Percentiles rank a stretch among this genome's conserved stretches.
phyloP scores from a whole-genome alignment of 2,329 filamentous ascomycete genomes.

The Westerdykella aurantiaca region DNA sequence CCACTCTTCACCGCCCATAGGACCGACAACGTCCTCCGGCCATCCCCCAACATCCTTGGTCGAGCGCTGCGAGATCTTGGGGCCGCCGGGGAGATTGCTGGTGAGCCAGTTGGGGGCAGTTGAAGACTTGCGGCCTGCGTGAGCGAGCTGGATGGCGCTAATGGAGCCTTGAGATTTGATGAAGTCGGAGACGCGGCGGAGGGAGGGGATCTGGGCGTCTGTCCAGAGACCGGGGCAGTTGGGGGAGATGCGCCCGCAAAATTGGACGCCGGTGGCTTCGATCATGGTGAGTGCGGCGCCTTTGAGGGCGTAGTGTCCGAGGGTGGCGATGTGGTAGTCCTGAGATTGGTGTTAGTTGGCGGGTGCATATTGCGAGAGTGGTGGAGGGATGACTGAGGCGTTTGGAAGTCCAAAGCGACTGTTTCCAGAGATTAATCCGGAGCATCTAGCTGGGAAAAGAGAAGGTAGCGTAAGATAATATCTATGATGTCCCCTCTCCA shows the following conservation, averaged over 20 bases:
- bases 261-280: slow-evolving; percentile 23
- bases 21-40: slow-evolving; percentile 31
- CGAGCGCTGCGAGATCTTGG: slow-evolving; percentile 25
- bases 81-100: slow-evolving; percentile 14
- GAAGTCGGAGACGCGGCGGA: slow-evolving; percentile 9
- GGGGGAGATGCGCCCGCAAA: slow-evolving; percentile 10
- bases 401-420: too few species aligned
- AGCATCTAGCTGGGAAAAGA: too few species aligned
- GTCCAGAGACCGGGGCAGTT: slow-evolving; percentile 11
- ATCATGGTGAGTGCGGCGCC: slow-evolving; percentile 32
- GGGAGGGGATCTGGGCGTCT: slow-evolving; percentile 10
- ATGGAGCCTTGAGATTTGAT: slow-evolving; percentile 6
- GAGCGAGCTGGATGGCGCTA: slow-evolving; percentile 10
- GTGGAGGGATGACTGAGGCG: too few species aligned
- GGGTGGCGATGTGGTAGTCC: slow-evolving; percentile 35
- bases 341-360: not conserved
- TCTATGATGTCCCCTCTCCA: too few species aligned
- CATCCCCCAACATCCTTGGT: slow-evolving; percentile 28
- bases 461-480: too few species aligned
- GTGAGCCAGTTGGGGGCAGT: slow-evolving; percentile 31
- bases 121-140: slow-evolving; percentile 11
- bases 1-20: slow-evolving; percentile 36
- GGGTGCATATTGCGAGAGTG: too few species aligned
- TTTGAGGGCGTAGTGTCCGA: slow-evolving; percentile 38
- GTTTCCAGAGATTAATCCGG: too few species aligned